Conservation (phyloP, 2,329 filamentous ascomycete species). For the Plectosphaerella cucumerina region DNA sequence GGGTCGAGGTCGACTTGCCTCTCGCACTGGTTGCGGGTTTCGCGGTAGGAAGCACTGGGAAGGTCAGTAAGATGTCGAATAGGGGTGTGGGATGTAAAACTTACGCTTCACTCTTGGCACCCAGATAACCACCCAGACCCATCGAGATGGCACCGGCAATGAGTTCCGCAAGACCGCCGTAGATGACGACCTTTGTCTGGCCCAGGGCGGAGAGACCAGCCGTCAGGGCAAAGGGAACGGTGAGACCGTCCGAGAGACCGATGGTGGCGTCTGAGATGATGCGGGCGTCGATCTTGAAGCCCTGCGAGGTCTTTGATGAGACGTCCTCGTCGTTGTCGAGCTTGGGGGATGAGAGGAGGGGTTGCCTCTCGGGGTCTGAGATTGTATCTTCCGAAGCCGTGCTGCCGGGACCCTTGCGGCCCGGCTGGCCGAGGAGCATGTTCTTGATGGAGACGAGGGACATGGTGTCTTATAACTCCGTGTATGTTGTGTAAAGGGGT, state of each 20-base stretch:
- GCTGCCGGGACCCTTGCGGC: slow-evolving; percentile 4
- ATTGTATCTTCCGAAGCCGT: slow-evolving; percentile 13
- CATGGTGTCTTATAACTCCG: slow-evolving; percentile 5
- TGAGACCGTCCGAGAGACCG: slow-evolving; percentile 74
- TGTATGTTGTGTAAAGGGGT: neutral
- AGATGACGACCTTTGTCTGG: slow-evolving; percentile 63
- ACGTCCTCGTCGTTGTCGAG: neutral
- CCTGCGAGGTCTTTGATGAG: neutral
- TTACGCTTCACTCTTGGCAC: slow-evolving; percentile 50
- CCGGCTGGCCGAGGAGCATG: slow-evolving; percentile 10
- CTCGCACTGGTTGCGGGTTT: slow-evolving; percentile 31
- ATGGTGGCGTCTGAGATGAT: slow-evolving; percentile 35
- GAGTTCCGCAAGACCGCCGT: slow-evolving; percentile 70
- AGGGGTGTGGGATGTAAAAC: neutral
- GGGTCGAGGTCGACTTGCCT: slow-evolving; percentile 39
- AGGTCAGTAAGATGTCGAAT: slow-evolving; percentile 4
- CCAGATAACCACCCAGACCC: slow-evolving; percentile 72
- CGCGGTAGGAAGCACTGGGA: slow-evolving; percentile 12
- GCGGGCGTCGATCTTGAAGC: slow-evolving; percentile 14
- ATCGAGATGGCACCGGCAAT: slow-evolving; percentile 74
- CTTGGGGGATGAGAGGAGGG: slow-evolving; percentile 7
- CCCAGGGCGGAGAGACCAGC: slow-evolving; percentile 66
- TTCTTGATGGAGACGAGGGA: slow-evolving; percentile 14
- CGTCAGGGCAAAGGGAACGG: slow-evolving; percentile 74
- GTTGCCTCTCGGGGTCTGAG: slow-evolving; percentile 13